phyloP scores from a whole-genome alignment of 2,329 filamentous ascomycete species.

The Calonectria pseudoreteaudii region DNA sequence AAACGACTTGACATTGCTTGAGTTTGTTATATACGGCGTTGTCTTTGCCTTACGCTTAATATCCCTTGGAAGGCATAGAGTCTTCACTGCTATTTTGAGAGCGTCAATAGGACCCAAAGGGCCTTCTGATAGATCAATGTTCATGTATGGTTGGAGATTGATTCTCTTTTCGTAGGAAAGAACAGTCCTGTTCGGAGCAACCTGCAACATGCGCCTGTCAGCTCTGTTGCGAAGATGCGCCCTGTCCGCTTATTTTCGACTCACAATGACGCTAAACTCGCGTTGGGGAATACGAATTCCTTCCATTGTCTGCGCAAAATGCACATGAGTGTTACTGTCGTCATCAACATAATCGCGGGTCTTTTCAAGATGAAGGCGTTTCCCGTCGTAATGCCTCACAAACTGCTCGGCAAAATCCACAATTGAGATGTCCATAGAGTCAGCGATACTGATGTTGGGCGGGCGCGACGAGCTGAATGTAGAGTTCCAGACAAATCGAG shows the following conservation, averaged over 20 bases:
- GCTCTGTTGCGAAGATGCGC: not conserved
- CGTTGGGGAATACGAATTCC: not conserved
- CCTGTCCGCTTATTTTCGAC: not conserved
- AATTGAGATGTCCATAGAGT: not conserved
- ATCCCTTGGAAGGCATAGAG: not conserved
- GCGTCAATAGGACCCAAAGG: not conserved
- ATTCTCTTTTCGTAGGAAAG: not conserved
- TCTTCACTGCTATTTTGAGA: not conserved
- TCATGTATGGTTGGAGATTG: not conserved
- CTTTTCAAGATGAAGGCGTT: not conserved
- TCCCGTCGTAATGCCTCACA: not conserved
- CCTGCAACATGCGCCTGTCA: not conserved
- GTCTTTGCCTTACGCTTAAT: not conserved
- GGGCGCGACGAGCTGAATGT: not conserved
- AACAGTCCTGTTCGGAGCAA: not conserved
- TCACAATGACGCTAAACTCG: not conserved
- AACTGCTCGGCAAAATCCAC: not conserved
- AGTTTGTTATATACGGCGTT: too few relatives aligned
- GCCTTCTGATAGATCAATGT: not conserved
- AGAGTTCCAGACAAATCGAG: not conserved
- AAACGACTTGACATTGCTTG: not conserved
- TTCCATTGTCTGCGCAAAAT: not conserved
- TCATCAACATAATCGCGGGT: not conserved
- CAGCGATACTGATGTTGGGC: not conserved
- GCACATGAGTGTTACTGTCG: not conserved